phyloP scores from a whole-genome alignment of 208 protist genomes.

The Giardia duodenalis region DNA sequence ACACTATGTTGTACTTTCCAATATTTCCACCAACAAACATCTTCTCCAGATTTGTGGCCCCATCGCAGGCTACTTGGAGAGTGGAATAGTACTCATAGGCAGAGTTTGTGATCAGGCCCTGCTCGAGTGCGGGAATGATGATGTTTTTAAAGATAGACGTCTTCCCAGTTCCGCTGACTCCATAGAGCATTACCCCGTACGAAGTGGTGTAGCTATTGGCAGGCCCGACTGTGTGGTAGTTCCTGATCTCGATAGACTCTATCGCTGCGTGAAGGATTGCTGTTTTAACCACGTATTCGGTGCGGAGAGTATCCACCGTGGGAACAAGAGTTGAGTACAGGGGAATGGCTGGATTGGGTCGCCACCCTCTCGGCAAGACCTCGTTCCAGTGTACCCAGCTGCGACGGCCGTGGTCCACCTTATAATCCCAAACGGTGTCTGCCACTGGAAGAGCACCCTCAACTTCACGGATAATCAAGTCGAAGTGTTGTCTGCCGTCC shows the following conservation, averaged over 20 bases:
- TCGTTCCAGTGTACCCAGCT: constrained; percentile 77
- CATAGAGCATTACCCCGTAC: constrained; percentile 49
- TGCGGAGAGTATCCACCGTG: constrained; percentile 82
- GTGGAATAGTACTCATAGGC: neutral
- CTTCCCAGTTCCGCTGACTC: constrained; percentile 82
- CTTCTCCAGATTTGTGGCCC: neutral
- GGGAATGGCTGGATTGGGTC: constrained; percentile 60
- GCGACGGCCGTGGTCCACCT: constrained; percentile 64
- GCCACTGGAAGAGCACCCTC: constrained; percentile 75
- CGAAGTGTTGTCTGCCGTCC: constrained; percentile 45
- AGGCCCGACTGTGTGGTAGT: neutral
- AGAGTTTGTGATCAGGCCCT: neutral
- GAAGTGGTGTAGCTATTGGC: constrained; percentile 11
- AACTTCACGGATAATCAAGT: constrained; percentile 70
- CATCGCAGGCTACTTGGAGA: neutral
- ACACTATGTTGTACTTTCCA: constrained; percentile 74
- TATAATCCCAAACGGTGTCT: constrained; percentile 90
- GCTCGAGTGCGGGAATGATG: constrained; percentile 46
- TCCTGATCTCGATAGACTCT: neutral
- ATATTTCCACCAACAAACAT: constrained; percentile 61
- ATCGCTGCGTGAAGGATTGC: constrained; percentile 58
- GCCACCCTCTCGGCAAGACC: constrained; percentile 65
- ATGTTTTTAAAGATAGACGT: constrained; percentile 68
- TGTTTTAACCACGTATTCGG: constrained; percentile 70
- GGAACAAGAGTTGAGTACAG: constrained; percentile 83